Base-by-base conservation (phyloP, 805 yeast genomes). In the Wilhelminamyces savonicus region DNA sequence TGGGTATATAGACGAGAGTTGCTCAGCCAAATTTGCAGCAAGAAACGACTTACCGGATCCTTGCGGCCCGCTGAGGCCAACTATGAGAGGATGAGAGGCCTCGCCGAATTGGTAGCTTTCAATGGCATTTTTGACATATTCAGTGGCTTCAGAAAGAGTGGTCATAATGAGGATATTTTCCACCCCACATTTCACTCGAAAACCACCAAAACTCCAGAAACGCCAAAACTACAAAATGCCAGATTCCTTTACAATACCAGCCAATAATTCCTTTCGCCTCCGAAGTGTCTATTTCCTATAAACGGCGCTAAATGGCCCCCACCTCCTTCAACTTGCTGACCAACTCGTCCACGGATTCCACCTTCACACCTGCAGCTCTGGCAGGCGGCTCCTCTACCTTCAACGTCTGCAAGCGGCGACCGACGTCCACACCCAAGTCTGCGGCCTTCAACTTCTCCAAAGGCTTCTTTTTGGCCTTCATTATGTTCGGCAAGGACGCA, bases 381-480 rank as follows among this genome's bases (percentile, higher is more conserved):
- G 69, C 67, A 13, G 88, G 78, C 16, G 98, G 98, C 54, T 92
- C 97, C 44, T 78, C 78, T 11, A 92, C 80, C 51, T 77, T 74
- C 35, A 84, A 49, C 3, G 78, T 66, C 51, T 83, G 78, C 36
- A 88, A 59, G 46, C 90, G 74, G 21, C 74, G 71, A 19, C 72
- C 55, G 8, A 76, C 51, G 25, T 79, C 82, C 20, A 82, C 69
- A n/a, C 79, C 82, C 36, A 84, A 72, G 44, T 83, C 94, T 13
- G 78, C 58, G 12, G 62, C 56, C 63, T 71, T 59, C 57, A 74
- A 55, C 50, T 75, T 68, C 44, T 77, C 85, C 54, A 88, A 68
- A 4, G 95, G 95, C 69, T 86, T 88, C 76, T 88, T 88, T 69
- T 92, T 92, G 32, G 97, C 97, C 69, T 92, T 92, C 97, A 92